Evolutionary conservation across 768 basidiomycete species (phyloP), one percentile per base, ranked within the genome.

Genomic region (Rhizopogon sp.): DNA sequence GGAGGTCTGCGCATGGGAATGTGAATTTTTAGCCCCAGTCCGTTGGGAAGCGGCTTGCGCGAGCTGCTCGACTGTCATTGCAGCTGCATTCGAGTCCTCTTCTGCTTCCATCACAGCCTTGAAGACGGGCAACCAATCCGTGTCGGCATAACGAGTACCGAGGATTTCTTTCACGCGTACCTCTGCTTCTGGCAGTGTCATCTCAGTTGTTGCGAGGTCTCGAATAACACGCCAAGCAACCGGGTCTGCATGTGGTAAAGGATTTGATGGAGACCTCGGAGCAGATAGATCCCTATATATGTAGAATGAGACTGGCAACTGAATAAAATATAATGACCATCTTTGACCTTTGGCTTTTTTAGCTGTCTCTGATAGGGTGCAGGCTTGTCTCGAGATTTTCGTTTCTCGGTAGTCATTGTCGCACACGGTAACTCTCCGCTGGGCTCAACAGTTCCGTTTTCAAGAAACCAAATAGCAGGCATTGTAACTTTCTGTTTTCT

Each of bases 171-270:
- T 14, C 8, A 64, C 53, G 4, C 7, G n/a, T 6, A 43, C 37
- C 50, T 62, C 59, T 14, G 52, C 59, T 16, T 56, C 22, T n/a
- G 56, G 59, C 14, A 62, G 43, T 9, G 28, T 35, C 59, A 62
- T 60, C 8, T 56, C 50, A 16, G 44, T 57, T 25, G 51, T 51
- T 10, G 61, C 61, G 55, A 60, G 62, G 4, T 57, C 50, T 17
- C 25, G 53, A 17, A 57, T 14, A 39, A 53, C 39, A 20, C 49
- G 39, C 53, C 52, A 57, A 7, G 51, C 53, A 39, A 17, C 31
- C 14, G 51, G 39, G 40, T 51, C 11, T 41, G 37, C 50, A 29
- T 51, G 33, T 47, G 45, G 29, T 7, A 31, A 31, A 31, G 29
- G 7, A 31, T 7, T 31, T 31, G 29, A 31, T 31, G 7, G 7